Percentiles rank a stretch among this genome's conserved stretches.
These are phyloP conservation scores for Sphaerobolus stellatus DNA, from an alignment of 1,284 basidiomycete species.

Conservation along the genomic window DNA sequence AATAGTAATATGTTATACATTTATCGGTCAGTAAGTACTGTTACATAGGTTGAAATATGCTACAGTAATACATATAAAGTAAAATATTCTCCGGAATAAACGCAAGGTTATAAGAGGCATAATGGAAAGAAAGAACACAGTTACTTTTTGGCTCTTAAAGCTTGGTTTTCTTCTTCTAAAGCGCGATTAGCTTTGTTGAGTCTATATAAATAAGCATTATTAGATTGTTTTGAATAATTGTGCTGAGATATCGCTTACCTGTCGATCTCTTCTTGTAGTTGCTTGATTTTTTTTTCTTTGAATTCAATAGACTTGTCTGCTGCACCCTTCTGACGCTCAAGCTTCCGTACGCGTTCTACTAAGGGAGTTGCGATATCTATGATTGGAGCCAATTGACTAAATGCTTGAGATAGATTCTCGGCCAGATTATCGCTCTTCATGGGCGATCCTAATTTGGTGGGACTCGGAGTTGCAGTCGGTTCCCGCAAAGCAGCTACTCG, in stretches of 20 bases:
- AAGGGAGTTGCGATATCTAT: slow-evolving; percentile 1
- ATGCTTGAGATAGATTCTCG: too few relatives aligned
- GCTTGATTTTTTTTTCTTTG: slow-evolving; percentile 5
- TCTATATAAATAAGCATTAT: neutral
- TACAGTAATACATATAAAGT: too few relatives aligned
- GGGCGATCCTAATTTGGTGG: too few relatives aligned
- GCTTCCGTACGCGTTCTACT: neutral
- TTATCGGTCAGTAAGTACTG: too few relatives aligned
- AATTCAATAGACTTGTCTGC: slow-evolving; percentile 14
- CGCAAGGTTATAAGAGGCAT: too few relatives aligned
- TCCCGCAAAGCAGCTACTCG: neutral
- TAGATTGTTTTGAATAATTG: neutral
- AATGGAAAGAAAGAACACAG: too few relatives aligned
- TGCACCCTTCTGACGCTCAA: slow-evolving; percentile 5
- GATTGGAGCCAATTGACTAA: too few relatives aligned
- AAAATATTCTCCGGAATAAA: too few relatives aligned
- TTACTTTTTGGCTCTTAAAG: neutral
- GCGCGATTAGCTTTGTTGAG: slow-evolving; percentile 1
- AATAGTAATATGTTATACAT: too few relatives aligned
- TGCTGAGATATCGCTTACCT: slow-evolving; percentile 4
- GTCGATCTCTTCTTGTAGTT: slow-evolving; percentile 3
- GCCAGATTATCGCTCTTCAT: too few relatives aligned
- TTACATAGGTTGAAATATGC: too few relatives aligned
- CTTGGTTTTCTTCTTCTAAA: neutral
- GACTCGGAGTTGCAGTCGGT: too few relatives aligned